phyloP scores from a whole-genome alignment of 306 rosid genomes.

The Ormosia semicastrata region DNA sequence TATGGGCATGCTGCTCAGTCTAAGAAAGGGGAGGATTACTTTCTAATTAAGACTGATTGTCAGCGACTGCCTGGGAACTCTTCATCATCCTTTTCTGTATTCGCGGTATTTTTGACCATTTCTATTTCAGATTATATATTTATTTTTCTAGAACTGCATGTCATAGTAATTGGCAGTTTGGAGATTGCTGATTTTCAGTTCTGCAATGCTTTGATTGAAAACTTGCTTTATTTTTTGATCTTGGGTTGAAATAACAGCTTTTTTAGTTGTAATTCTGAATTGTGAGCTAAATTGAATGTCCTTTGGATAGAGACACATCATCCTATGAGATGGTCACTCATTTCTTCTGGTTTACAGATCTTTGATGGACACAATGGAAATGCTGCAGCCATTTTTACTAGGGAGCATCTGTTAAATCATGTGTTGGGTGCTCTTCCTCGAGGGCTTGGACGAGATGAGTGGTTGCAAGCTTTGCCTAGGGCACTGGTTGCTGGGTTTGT shows the following conservation, averaged over 20 bases:
- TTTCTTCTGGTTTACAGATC: slow-evolving; percentile 55
- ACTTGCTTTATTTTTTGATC: background rate
- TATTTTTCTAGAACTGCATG: background rate
- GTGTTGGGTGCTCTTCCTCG: slow-evolving; percentile 87
- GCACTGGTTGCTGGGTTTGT: slow-evolving; percentile 98
- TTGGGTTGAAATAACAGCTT: background rate
- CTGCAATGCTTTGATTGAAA: slow-evolving; percentile 2
- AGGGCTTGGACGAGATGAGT: slow-evolving; percentile 86
- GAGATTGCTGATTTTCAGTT: slow-evolving; percentile 9
- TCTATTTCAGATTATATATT: background rate
- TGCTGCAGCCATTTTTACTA: slow-evolving; percentile 85
- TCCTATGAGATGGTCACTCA: slow-evolving; percentile 11
- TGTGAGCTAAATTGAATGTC: slow-evolving; percentile 16
- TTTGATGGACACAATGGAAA: slow-evolving; percentile 99
- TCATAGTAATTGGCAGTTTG: background rate
- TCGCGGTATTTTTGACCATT: slow-evolving; percentile 60
- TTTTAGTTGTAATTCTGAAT: slow-evolving; percentile 9
- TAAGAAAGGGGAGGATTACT: slow-evolving; percentile 92
- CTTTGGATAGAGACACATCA: slow-evolving; percentile 13
- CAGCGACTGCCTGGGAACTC: slow-evolving; percentile 79
- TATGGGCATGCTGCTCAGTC: slow-evolving; percentile 89
- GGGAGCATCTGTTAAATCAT: slow-evolving; percentile 83
- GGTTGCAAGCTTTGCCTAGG: slow-evolving; percentile 95
- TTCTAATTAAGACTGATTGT: slow-evolving; percentile 76
- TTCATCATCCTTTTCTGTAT: slow-evolving; percentile 75